Base-by-base conservation (phyloP, 176 grass and related monocot species). In the Otatea glauca region DNA sequence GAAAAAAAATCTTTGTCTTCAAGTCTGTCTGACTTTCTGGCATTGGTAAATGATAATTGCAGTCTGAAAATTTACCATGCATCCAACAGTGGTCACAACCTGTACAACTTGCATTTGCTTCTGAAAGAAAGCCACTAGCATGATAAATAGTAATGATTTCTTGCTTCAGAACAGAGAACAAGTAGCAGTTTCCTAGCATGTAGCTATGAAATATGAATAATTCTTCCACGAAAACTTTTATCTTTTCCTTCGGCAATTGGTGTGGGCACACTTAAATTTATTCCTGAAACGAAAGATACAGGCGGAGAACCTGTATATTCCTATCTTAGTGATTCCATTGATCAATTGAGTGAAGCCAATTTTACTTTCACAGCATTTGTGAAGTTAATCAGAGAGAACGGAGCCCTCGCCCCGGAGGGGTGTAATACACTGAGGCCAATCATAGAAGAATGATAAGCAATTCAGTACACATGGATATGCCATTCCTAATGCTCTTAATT, bases 131-230 rank as follows among this genome's bases (percentile, higher is more conserved):
- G 37, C 24, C 25, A 43, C 39, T 80, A 41, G 69, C 82, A 85
- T 68, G 76, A 68, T 50, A 50, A 76, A 59, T 21, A 76, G 61
- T 72, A 61, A 80, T 85, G 82, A 80, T 89, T 74, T 72, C 61
- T 73, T 69, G 41, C 50, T 75, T 75, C 61, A 6, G 54, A 85
- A 69, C 76, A 85, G 75, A 74, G 50, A 72, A 74, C 59, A 48
- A 50, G 35, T 32, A 56, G 71, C 9, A 18, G 65, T 27, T 54
- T 5, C 24, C 44, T 72, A 72, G 23, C 25, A 29, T 51, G 18
- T 68, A 81, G 63, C 35, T 51, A 41, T 50, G 15, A 24, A 77
- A 83, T 51, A 41, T 50, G 15, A 35, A 77, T 88, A 72, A 70
- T 88, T 76, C 39, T 68, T 49, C 25, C 79, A 49, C 63, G 29